Evolutionary conservation across 768 basidiomycete species (phyloP).

Genomic region (Pleurotus salmoneostramineus): DNA sequence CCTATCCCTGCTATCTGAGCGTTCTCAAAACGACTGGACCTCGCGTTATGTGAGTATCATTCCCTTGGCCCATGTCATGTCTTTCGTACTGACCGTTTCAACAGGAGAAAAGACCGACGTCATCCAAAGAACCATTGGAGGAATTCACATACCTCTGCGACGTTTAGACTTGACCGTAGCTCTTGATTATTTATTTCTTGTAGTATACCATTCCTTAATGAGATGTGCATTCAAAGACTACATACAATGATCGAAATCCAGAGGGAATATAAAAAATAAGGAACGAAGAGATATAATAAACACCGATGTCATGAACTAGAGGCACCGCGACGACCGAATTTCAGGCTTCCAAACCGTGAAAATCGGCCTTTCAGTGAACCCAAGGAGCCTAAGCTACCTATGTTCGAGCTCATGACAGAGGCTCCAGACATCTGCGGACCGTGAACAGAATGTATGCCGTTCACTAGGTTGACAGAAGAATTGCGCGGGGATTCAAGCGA

Average conservation of each 20-base stretch:
- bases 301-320: constrained; percentile 15
- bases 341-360: constrained; percentile 73
- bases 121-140: constrained; percentile 3
- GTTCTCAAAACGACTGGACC: background rate
- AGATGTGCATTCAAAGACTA: constrained; percentile 2
- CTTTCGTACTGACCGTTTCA: background rate
- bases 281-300: constrained; percentile 11
- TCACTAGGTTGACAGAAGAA: constrained; percentile 72
- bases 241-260: background rate
- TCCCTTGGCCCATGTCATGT: background rate
- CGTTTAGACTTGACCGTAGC: background rate
- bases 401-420: constrained; percentile 60
- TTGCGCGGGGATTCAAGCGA: constrained; percentile 68
- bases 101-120: background rate
- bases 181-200: background rate
- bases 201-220: background rate
- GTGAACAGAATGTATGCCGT: constrained; percentile 35
- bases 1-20: background rate
- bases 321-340: constrained; percentile 50
- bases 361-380: constrained; percentile 71
- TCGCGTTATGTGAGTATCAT: background rate
- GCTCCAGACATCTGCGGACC: constrained; percentile 46
- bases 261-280: constrained; percentile 8
- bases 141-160: background rate
- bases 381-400: constrained; percentile 54